Percentiles rank a stretch among this genome's conserved stretches.
These are phyloP conservation scores for Nissolia schottii DNA, from an alignment of 306 rosid species.

Conservation along the genomic window DNA sequence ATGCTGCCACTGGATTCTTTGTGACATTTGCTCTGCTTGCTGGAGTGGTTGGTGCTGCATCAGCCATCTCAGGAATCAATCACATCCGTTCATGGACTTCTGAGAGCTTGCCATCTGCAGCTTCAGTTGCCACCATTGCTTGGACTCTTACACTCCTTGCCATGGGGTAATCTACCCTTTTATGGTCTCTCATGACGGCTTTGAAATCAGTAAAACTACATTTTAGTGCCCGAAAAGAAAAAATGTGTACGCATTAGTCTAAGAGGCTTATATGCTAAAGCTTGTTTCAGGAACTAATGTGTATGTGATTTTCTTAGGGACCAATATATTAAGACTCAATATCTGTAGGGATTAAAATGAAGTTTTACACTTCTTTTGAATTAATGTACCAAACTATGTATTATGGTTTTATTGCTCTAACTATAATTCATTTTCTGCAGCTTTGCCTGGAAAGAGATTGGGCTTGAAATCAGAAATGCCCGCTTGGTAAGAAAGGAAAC, in stretches of 20 bases:
- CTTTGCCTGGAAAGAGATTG: constrained; percentile 86
- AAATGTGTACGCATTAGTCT: too few species aligned
- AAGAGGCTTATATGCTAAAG: too few species aligned
- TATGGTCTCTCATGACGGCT: background rate
- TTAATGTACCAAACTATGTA: background rate
- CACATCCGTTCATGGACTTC: constrained; percentile 70
- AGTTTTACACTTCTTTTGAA: too few species aligned
- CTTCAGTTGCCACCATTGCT: constrained; percentile 66
- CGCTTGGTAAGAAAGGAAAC: constrained; percentile 57
- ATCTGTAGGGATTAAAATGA: too few species aligned
- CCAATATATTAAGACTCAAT: too few species aligned
- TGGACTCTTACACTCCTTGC: constrained; percentile 89
- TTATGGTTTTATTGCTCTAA: constrained; percentile 7
- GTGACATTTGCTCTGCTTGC: constrained; percentile 74
- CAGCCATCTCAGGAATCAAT: constrained; percentile 60
- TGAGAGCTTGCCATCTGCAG: constrained; percentile 81
- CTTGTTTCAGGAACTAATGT: too few species aligned
- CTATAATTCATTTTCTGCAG: constrained; percentile 32
- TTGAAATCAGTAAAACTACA: too few species aligned
- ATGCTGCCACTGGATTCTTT: constrained; percentile 91
- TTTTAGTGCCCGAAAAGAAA: too few species aligned
- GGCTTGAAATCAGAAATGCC: constrained; percentile 56
- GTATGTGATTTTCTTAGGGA: too few species aligned
- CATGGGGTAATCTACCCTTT: constrained; percentile 62
- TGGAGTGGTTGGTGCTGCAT: constrained; percentile 88